These are phyloP conservation scores for Lactarius hengduanensis DNA, from an alignment of 768 basidiomycete genomes.

Conservation along the genomic window DNA sequence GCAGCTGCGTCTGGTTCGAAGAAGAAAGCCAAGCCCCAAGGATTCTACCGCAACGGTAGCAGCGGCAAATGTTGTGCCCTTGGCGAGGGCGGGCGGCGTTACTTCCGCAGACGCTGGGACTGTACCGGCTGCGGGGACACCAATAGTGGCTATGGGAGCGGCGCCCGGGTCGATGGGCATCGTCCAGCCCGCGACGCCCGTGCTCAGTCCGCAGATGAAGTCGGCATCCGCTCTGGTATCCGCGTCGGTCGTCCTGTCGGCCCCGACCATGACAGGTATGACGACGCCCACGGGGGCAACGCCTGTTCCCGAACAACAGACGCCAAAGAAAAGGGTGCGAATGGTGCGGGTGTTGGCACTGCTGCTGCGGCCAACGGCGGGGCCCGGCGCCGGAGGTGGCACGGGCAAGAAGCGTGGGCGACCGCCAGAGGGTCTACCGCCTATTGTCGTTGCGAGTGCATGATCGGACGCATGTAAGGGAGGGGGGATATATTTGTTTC, in stretches of 20 bases:
- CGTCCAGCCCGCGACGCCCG: slow-evolving; percentile 3
- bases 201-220: neutral
- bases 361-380: neutral
- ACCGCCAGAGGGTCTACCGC: slow-evolving; percentile 31
- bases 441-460: slow-evolving; percentile 37
- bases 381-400: neutral
- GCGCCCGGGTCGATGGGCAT: neutral
- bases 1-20: slow-evolving; percentile 49
- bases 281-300: neutral
- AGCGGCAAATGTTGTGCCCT: neutral
- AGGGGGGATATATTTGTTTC: neutral
- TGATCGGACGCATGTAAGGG: slow-evolving; percentile 13
- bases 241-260: neutral
- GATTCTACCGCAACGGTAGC: slow-evolving; percentile 7
- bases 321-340: slow-evolving; percentile 28
- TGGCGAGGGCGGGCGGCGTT: neutral
- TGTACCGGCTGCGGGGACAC: neutral
- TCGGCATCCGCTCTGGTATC: neutral
- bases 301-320: slow-evolving; percentile 11
- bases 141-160: slow-evolving; percentile 1
- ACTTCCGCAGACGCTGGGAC: neutral
- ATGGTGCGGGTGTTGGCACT: neutral
- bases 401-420: slow-evolving; percentile 29
- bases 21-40: slow-evolving; percentile 52
- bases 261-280: neutral